Evolutionary conservation across 257 asterid genomes (phyloP), one percentile per base, ranked within the genome.

Genomic region (Ajuga chamaepitys): DNA sequence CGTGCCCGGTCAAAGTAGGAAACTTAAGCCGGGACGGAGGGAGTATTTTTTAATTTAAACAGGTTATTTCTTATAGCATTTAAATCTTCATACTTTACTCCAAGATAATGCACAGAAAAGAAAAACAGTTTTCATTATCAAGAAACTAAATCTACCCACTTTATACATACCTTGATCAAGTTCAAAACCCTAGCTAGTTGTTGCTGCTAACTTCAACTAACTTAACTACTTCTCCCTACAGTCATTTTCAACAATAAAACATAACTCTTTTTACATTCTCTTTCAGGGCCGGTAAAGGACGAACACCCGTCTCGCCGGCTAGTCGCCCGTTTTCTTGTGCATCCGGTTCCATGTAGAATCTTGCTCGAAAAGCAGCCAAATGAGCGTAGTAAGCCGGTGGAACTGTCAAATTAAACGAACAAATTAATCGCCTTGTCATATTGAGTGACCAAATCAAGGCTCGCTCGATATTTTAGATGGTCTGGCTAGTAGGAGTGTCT

Each of bases 331-430:
- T 75, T 52, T 93, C 96, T 24, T 76, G 87, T 22, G 63, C 66
- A 5, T 93, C 99, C 3, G 99, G 97, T 50, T 93, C 97, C 88
- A 84, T 73, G 76, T 93, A 93, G 86, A 88, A 93, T 80, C 99
- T 80, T 0, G 97, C 99, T 46, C 99, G 87, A 48, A 88, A 93
- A 26, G 99, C 99, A 51, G 99, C 99, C 74, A 93, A 68, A 70
- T 93, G 99, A 0, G 99, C 99, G 41, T 93, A 93, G 72, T 93
- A 93, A 34, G 97, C 99, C 1, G 99, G 99, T 48, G 99, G 97
- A 77, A 93, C 99, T 93, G 86, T 66, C 54, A 4, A 30, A 30
- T 3, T 17, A 30, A 67, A 21, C 17, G 22, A 10, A 30, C 20
- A 62, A 21, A 50, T 21, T 5, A 20, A 11, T 13, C n/a, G n/a